Conservation (phyloP, 2,329 filamentous ascomycete species). For the Botrytis squamosa region DNA sequence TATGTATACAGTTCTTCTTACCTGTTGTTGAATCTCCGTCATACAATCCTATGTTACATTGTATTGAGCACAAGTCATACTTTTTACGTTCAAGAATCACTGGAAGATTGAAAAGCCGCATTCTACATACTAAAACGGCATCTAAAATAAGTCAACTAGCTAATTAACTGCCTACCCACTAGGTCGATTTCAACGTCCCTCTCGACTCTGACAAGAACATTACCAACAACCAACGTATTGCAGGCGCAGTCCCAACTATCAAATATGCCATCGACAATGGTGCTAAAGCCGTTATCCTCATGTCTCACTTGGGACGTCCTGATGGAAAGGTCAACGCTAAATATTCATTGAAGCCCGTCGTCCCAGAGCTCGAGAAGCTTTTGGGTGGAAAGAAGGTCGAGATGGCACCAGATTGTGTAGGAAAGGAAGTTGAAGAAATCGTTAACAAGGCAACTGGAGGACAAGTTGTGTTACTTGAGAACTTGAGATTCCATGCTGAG, state of each 20-base stretch:
- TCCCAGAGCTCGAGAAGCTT: constrained; percentile 87
- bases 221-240: constrained; percentile 98
- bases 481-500: constrained; percentile 96
- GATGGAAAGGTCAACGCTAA: constrained; percentile 87
- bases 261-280: constrained; percentile 88
- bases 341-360: constrained; percentile 92
- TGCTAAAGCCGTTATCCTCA: constrained; percentile 89
- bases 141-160: constrained; percentile 17
- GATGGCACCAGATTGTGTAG: constrained; percentile 88
- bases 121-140: background rate
- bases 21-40: background rate
- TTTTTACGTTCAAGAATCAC: background rate
- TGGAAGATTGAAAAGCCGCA: too few relatives aligned
- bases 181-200: constrained; percentile 99
- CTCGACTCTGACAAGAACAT: constrained; percentile 90
- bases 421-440: constrained; percentile 82
- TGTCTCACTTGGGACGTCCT: constrained; percentile 97
- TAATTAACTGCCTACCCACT: constrained; percentile 30
- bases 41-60: background rate
- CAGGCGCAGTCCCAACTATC: constrained; percentile 91
- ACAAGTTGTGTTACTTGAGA: constrained; percentile 89
- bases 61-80: background rate
- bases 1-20: constrained; percentile 49
- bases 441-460: constrained; percentile 81
- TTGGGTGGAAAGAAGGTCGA: constrained; percentile 74